A percentile compares a stretch with the other conserved stretches of the same genome.
Conservation (phyloP, 148 eudicot genomes). For the Tetragonia tetragonoides region DNA sequence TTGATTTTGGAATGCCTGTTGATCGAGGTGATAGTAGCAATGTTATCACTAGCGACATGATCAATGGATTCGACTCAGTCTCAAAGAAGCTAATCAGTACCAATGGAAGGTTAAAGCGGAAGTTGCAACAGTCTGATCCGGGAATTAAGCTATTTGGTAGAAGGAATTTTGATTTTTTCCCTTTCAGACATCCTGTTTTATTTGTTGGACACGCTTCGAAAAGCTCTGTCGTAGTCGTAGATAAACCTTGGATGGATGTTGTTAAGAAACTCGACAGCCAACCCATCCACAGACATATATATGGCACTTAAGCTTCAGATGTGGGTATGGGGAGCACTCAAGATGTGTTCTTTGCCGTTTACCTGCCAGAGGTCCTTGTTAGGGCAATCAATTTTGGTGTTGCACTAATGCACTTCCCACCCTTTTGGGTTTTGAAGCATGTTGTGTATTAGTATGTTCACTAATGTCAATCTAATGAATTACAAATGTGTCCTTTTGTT, state of each 20-base stretch:
- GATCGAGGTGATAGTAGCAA: slow-evolving; percentile 42
- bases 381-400: slow-evolving; percentile 36
- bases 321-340: neutral
- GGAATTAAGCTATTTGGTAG: slow-evolving; percentile 36
- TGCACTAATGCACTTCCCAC: slow-evolving; percentile 12
- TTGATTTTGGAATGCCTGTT: slow-evolving; percentile 76
- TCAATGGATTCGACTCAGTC: slow-evolving; percentile 29
- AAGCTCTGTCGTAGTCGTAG: slow-evolving; percentile 63
- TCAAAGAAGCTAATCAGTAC: slow-evolving; percentile 37
- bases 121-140: slow-evolving; percentile 36
- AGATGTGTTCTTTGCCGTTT: neutral
- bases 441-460: slow-evolving; percentile 27
- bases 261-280: slow-evolving; percentile 56
- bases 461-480: slow-evolving; percentile 25
- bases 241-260: slow-evolving; percentile 89
- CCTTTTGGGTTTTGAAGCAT: slow-evolving; percentile 15
- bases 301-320: slow-evolving; percentile 50
- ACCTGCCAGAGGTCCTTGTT: slow-evolving; percentile 20
- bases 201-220: slow-evolving; percentile 79
- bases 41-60: slow-evolving; percentile 16
- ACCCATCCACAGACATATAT: slow-evolving; percentile 90
- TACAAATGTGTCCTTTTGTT: neutral
- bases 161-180: slow-evolving; percentile 54
- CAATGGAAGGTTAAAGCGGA: slow-evolving; percentile 49
- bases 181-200: slow-evolving; percentile 73